Evolutionary conservation across 306 rosid genomes (phyloP), one percentile per base, ranked within the genome.

Genomic region (Prunus kanzakura): DNA sequence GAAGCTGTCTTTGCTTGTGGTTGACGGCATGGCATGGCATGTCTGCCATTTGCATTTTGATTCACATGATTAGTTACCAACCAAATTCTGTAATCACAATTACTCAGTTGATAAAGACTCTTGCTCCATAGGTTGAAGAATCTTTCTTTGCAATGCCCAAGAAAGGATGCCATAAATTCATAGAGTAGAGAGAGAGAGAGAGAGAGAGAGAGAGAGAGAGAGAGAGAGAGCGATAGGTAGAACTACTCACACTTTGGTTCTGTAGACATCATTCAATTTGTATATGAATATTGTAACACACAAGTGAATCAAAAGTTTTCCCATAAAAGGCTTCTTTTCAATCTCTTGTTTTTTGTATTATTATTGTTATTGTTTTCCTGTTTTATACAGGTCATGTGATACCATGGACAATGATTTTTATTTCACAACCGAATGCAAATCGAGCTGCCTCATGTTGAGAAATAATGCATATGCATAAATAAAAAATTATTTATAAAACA

Each of bases 281-380:
- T 45, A 71, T 79, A 77, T 84, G 87, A 78, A 74, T 78, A 71
- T 72, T 81, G 87, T 82, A 78, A 76, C 77, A 78, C 78, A 79
- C 64, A 27, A 56, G 79, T 64, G 88, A 79, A 72, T 62, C 74
- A 69, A 63, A 50, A 80, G 79, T 74, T 55, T 78, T 51, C 77
- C 51, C 64, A 69, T 60, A 75, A 61, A 49, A 81, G 73, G 80
- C 78, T 56, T 8, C 32, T 74, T 64, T 57, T 23, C 23, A 54
- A 75, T 41, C 47, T 47, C 25, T 4, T 25, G 11, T 30, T 29
- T 23, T 22, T 57, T 50, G 27, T 2, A 14, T 60, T 43, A 22
- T 43, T 11, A 49, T 14, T 47, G 5, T 18, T 2, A 52, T 46
- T 7, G 43, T 38, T 38, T 38, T 38, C 43, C 43, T 38, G 43